Conservation (phyloP, 2,329 filamentous ascomycete species). For the Didymella glomerata region DNA sequence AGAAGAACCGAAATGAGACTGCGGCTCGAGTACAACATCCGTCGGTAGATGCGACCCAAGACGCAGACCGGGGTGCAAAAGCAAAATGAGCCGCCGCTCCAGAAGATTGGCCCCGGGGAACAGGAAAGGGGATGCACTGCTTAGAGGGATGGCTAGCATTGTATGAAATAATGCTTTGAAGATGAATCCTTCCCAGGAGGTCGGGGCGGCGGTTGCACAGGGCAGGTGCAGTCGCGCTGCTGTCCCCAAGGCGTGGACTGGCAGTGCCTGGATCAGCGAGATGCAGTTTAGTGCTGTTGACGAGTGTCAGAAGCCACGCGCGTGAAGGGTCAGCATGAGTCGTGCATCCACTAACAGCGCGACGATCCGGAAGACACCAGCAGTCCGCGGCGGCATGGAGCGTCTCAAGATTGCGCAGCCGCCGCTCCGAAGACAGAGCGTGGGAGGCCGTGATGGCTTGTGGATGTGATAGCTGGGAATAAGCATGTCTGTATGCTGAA, state of each 20-base stretch:
- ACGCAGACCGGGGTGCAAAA: conserved; percentile 13
- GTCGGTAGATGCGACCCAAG: conserved; percentile 14
- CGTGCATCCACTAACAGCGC: neutral
- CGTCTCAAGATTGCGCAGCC: conserved; percentile 1
- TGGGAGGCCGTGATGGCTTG: neutral
- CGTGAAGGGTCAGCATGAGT: conserved; percentile 1
- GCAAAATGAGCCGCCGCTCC: conserved; percentile 23
- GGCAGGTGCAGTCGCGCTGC: conserved; percentile 3
- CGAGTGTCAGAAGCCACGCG: conserved; percentile 4
- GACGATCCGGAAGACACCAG: conserved; percentile 9
- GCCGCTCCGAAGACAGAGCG: neutral
- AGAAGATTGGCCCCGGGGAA: conserved; percentile 25
- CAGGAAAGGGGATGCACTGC: conserved; percentile 18
- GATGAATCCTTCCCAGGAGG: neutral
- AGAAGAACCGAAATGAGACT: conserved; percentile 26
- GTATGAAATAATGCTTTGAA: too few species aligned
- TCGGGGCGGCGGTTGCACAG: conserved; percentile 1
- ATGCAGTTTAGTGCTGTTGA: neutral
- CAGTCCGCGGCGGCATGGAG: neutral
- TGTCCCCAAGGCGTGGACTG: neutral
- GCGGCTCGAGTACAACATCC: conserved; percentile 21
- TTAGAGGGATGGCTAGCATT: too few species aligned
- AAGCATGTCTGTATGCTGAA: neutral
- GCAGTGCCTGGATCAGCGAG: conserved; percentile 2
- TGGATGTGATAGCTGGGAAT: conserved; percentile 18